Conservation (phyloP, 2,329 filamentous ascomycete species). For the Epichloe elymi region DNA sequence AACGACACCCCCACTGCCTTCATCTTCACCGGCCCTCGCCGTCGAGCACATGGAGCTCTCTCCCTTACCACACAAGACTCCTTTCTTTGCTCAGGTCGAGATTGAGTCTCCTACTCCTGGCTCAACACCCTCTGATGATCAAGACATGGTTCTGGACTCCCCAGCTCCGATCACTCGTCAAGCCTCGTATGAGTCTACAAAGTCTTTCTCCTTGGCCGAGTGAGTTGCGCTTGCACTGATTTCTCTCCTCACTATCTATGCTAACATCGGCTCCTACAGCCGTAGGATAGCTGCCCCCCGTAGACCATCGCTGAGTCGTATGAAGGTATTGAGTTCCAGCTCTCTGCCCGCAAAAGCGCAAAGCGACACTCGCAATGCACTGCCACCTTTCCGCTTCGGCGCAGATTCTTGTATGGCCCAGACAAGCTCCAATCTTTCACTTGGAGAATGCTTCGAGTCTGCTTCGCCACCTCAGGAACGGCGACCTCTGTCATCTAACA, state of each 20-base stretch:
- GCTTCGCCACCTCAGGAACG: slow-evolving; percentile 63
- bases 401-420: slow-evolving; percentile 16
- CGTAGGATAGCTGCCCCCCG: slow-evolving; percentile 55
- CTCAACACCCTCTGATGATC: slow-evolving; percentile 24
- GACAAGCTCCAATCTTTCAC: slow-evolving; percentile 36
- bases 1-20: slow-evolving; percentile 70
- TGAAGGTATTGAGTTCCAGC: slow-evolving; percentile 62
- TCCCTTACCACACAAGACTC: slow-evolving; percentile 75
- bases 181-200: slow-evolving; percentile 34
- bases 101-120: slow-evolving; percentile 61
- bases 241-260: slow-evolving; percentile 3
- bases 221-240: slow-evolving; percentile 25
- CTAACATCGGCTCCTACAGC: slow-evolving; percentile 27
- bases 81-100: slow-evolving; percentile 52
- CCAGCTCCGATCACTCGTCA: slow-evolving; percentile 37
- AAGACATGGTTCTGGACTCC: slow-evolving; percentile 43
- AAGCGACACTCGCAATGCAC: slow-evolving; percentile 41
- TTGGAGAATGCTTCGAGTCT: slow-evolving; percentile 66
- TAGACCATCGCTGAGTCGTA: slow-evolving; percentile 60
- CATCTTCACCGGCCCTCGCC: slow-evolving; percentile 63
- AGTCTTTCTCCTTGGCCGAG: slow-evolving; percentile 36
- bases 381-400: slow-evolving; percentile 67
- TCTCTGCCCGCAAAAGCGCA: slow-evolving; percentile 46
- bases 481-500: slow-evolving; percentile 46
- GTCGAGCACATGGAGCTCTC: slow-evolving; percentile 87